These are phyloP conservation scores for Buxus sempervirens DNA, from an alignment of 164 flowering plant species.

Conservation along the genomic window DNA sequence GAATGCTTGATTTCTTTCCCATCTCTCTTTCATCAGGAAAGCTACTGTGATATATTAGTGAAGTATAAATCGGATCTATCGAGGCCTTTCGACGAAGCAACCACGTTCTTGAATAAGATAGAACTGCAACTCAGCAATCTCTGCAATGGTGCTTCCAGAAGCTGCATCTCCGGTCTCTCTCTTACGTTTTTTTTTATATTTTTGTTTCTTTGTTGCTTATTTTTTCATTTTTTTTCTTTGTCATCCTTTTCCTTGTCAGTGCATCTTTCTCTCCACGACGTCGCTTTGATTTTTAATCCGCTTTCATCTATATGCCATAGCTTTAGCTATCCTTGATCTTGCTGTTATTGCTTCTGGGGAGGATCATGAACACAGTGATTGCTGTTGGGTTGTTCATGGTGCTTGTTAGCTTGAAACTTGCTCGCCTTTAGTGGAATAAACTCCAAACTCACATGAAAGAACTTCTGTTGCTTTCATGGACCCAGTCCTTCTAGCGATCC, in stretches of 20 bases:
- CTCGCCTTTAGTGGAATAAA: conserved; percentile 12
- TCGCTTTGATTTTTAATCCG: background rate
- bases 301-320: background rate
- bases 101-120: conserved; percentile 56
- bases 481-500: background rate
- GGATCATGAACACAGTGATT: too few species aligned
- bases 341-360: too few species aligned
- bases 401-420: conserved; percentile 14
- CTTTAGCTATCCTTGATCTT: background rate
- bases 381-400: conserved; percentile 1
- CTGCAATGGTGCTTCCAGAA: conserved; percentile 41
- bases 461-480: background rate
- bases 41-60: conserved; percentile 51
- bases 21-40: conserved; percentile 28
- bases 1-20: background rate
- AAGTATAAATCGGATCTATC: conserved; percentile 72
- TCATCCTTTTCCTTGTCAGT: background rate
- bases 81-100: conserved; percentile 74
- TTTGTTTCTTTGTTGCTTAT: background rate
- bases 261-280: background rate
- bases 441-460: conserved; percentile 4
- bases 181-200: conserved; percentile 22
- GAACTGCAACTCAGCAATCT: conserved; percentile 59
- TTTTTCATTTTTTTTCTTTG: background rate
- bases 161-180: conserved; percentile 36